Base-by-base conservation (phyloP, 176 grass and related monocot genomes). In the Pharus latifolius region DNA sequence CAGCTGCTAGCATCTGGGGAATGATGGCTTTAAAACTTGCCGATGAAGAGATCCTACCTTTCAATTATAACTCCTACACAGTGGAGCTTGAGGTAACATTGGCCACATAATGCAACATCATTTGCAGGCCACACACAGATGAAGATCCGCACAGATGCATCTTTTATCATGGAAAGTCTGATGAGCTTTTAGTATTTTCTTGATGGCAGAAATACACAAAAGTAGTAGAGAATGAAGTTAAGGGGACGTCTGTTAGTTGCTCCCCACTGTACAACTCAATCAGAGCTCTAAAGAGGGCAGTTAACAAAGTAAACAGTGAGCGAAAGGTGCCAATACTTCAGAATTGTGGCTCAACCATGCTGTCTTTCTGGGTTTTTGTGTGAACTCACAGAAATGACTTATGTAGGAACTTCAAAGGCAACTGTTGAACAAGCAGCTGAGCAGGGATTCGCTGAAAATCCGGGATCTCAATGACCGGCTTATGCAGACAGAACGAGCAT, bases 1-100 rank as follows among this genome's bases (percentile, higher is more conserved):
- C 77, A 92, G 88, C 69, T 63, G 88, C 92, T 62, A 92, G 88
- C 63, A 92, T 96, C 14, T 96, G 92, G 92, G 92, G 92, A 63
- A 77, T 84, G 50, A 78, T 92, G 81, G 88, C 76, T 78, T 79
- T 96, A 51, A 89, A 67, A 55, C 83, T 96, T 42, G 88, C 92
- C 9, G 66, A 84, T 16, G 88, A 92, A n/a, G 85, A 84, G 52
- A 78, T 92, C 60, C 65, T 96, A 70, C 92, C 85, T 19, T 96
- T 96, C 48, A 78, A 89, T 70, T 92, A 96, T 45, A 53, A 79
- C 57, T 70, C 85, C 29, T 92, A 96, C 17, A 30, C 79, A 11
- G 19, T 60, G 2, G 92, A 91, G 48, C 88, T 96, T 47, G 69
- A 92, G 92, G 85, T 88, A 78, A 74, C 30, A 22, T 3, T 41